Base-by-base conservation (phyloP, 192 early-diverging fungal genomes). In the Lunasporangiospora selenospora region DNA sequence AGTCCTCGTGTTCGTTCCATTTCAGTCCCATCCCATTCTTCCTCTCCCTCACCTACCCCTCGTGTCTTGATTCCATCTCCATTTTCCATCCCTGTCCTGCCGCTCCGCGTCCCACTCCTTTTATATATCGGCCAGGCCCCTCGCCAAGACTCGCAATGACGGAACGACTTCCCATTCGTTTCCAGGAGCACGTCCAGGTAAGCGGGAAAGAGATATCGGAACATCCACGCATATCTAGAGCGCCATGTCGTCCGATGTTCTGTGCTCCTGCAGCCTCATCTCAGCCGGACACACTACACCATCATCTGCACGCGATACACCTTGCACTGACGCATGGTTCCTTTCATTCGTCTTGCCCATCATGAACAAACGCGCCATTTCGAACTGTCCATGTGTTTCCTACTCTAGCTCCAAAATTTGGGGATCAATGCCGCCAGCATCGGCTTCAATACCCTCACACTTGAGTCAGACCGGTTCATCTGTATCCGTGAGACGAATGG, bases 391-490 rank as follows among this genome's bases (percentile, higher is more conserved):
- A 23, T 31, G 34, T 50, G 37, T 32, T 47, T 34, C 12, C 19
- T 12, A 32, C 36, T 29, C 2, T 83, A 99, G 97, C 92, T 98
- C 75, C 88, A 87, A 65, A 85, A 86, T 56, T 76, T 97, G 65
- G 93, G 93, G 53, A 90, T 99, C 73, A 95, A 95, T 80, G 82
- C 88, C 32, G 89, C 90, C 34, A 93, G 88, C 71, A 99, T 99
- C 71, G 90, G 94, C 59, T 99, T 99, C 83, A 96, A 95, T 77
- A 97, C 93, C 16, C 84, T 99, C 55, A 99, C 97, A 51, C 90
- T 99, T 81, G 94, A 99, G 77, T 97, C 95, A 9, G 96, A 99
- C 80, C 92, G 95, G 62, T 99, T 93, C 79, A 97, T 99, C 65
- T 97, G 96, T 82, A 89, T 98, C 31, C 92, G 97, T 46, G 97